Base-by-base conservation (phyloP, 2,329 filamentous ascomycete species). In the Penicillium sp. region DNA sequence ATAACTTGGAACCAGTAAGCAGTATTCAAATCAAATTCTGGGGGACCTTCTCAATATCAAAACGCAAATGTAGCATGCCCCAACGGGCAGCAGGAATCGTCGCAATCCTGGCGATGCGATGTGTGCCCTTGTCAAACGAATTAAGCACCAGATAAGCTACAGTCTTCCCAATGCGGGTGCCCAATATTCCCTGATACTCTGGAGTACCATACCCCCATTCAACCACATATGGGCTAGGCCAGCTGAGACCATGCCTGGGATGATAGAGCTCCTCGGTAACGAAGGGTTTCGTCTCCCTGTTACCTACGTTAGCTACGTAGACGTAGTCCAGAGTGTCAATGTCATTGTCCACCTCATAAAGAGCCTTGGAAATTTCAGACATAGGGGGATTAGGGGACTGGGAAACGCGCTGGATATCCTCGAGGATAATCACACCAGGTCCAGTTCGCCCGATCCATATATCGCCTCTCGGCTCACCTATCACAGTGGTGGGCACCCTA, bases 281-380 rank as follows among this genome's bases (percentile, higher is more conserved):
- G 37, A 39, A 44, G 1, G 10, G 27, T 8, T 26, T 9, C 4
- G 48, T 48, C 9, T 39, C 23, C 4, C 10, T 1, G 29, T 50
- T 40, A 9, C 35, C 22, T n/a, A 48, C 20, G 5, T 50, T 32
- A 16, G 27, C 6, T 2, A 40, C 35, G 13, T 49, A 23, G 6
- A 49, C 41, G 20, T 27, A 28, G 23, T 5, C 40, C 16, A 51
- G 22, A 10, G 22, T 40, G 4, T 39, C 27, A 4, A 46, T 18
- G 4, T 28, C 11, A 28, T 36, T 45, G 8, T 47, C 31, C 22
- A 31, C 24, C 20, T 44, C 8, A 23, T 47, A 50, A 8, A 36
- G 22, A 4, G 44, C 44, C 23, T 47, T 47, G 26, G 32, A 44
- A n/a, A 47, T 29, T 6, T 47, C 48, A 6, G 44, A 50, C 1